Percentiles rank a stretch among this genome's conserved stretches.
phyloP scores from a whole-genome alignment of 208 protist genomes.

The Crithidia acanthocephali region DNA sequence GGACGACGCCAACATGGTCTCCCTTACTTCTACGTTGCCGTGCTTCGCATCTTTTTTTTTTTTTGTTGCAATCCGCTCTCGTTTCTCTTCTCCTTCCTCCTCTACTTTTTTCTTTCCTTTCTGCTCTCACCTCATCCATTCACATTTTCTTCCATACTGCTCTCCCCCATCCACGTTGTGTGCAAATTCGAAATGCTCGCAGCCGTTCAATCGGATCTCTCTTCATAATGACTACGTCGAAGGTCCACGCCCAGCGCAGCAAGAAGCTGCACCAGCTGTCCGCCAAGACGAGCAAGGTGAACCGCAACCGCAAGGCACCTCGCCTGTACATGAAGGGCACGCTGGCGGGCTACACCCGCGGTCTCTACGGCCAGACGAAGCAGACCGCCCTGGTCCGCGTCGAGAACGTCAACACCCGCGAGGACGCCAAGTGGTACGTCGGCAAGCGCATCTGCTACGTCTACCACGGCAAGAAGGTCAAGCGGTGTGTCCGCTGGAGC shows the following conservation, averaged over 20 bases:
- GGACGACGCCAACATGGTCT: too few species aligned
- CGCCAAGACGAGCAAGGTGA: conserved; percentile 86
- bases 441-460: conserved; percentile 99
- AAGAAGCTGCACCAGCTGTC: conserved; percentile 91
- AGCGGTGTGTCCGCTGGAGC: conserved; percentile 90
- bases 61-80: too few species aligned
- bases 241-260: conserved; percentile 86
- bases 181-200: background rate
- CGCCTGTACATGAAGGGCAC: conserved; percentile 94
- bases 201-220: conserved; percentile 23
- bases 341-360: conserved; percentile 90
- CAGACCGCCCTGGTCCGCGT: conserved; percentile 96
- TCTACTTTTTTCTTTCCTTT: background rate
- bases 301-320: conserved; percentile 85
- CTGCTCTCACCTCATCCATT: background rate
- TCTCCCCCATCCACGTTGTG: background rate
- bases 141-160: background rate
- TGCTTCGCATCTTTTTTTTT: too few species aligned
- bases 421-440: conserved; percentile 98
- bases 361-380: conserved; percentile 94
- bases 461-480: conserved; percentile 97
- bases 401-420: conserved; percentile 96
- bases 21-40: too few species aligned
- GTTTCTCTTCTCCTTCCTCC: too few species aligned
- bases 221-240: conserved; percentile 61